phyloP scores from a whole-genome alignment of 2,329 filamentous ascomycete genomes.

The Tolypocladium guangdongense region DNA sequence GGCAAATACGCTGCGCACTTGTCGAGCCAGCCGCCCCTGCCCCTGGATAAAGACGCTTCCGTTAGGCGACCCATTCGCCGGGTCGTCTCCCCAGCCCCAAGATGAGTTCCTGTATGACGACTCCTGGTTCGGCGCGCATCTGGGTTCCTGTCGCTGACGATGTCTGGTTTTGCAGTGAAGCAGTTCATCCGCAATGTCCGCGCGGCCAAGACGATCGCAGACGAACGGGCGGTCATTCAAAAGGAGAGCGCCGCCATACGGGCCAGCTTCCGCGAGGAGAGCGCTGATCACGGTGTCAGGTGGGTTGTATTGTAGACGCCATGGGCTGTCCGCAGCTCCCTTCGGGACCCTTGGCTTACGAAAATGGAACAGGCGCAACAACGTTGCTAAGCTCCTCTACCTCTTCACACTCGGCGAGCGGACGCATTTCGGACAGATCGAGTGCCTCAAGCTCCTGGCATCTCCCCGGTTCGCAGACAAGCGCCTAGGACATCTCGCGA shows the following conservation, averaged over 20 bases:
- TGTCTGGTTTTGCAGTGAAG: conserved; percentile 55
- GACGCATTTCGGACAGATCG: conserved; percentile 98
- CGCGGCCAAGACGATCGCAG: conserved; percentile 96
- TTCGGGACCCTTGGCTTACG: not conserved
- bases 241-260: conserved; percentile 98
- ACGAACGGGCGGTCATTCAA: conserved; percentile 95
- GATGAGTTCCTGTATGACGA: conserved; percentile 29
- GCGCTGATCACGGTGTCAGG: conserved; percentile 82
- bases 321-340: not conserved
- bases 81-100: not conserved
- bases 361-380: conserved; percentile 63
- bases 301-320: conserved; percentile 31
- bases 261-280: conserved; percentile 96
- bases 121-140: not conserved
- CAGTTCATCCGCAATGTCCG: conserved; percentile 99
- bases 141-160: not conserved
- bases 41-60: not conserved
- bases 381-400: conserved; percentile 96
- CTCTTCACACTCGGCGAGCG: conserved; percentile 95
- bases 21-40: not conserved
- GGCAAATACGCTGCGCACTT: not conserved
- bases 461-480: conserved; percentile 98
- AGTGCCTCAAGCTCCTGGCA: conserved; percentile 93
- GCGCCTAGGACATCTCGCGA: conserved; percentile 87
- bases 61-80: not conserved